These are phyloP conservation scores for Penicillium fimorum DNA, from an alignment of 495 filamentous ascomycete species.

Conservation along the genomic window DNA sequence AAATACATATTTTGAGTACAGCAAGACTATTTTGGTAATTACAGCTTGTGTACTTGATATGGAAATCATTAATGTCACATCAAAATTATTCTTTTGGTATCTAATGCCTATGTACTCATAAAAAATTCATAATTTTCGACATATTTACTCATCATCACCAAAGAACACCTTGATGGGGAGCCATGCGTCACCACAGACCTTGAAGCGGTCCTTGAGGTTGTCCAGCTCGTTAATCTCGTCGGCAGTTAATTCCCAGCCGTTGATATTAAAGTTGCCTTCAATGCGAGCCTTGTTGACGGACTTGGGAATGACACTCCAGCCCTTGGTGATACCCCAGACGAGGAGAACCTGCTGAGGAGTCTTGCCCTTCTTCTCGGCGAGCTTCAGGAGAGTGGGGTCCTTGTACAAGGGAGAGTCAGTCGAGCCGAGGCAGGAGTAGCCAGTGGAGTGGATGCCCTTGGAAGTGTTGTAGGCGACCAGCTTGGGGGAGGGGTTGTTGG, in stretches of 20 bases:
- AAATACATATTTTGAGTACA: no score
- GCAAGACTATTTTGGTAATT: neutral
- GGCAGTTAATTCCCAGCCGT: constrained; percentile 63
- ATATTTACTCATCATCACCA: constrained; percentile 72
- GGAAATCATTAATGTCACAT: neutral
- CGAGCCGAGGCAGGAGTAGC: constrained; percentile 67
- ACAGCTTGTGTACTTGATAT: neutral
- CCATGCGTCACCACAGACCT: constrained; percentile 70
- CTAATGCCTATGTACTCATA: constrained; percentile 18
- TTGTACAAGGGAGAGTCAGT: constrained; percentile 54
- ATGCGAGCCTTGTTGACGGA: constrained; percentile 61
- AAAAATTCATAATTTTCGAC: constrained; percentile 7
- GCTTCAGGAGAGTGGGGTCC: constrained; percentile 55
- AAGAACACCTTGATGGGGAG: constrained; percentile 81
- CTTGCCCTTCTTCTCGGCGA: constrained; percentile 65
- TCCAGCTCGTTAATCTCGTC: constrained; percentile 64
- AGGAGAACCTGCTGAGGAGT: constrained; percentile 68
- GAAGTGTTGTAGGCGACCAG: constrained; percentile 67
- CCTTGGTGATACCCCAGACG: constrained; percentile 68
- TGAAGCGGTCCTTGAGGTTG: constrained; percentile 65
- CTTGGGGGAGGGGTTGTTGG: constrained; percentile 75
- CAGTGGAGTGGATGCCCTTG: constrained; percentile 68
- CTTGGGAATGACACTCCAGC: constrained; percentile 73
- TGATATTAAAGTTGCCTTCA: constrained; percentile 62
- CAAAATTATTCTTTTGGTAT: constrained; percentile 22